A percentile compares a stretch with the other conserved stretches of the same genome.
These are phyloP conservation scores for Neotropicomus parvogracilis DNA, from an alignment of 1,284 basidiomycete species.

Conservation along the genomic window DNA sequence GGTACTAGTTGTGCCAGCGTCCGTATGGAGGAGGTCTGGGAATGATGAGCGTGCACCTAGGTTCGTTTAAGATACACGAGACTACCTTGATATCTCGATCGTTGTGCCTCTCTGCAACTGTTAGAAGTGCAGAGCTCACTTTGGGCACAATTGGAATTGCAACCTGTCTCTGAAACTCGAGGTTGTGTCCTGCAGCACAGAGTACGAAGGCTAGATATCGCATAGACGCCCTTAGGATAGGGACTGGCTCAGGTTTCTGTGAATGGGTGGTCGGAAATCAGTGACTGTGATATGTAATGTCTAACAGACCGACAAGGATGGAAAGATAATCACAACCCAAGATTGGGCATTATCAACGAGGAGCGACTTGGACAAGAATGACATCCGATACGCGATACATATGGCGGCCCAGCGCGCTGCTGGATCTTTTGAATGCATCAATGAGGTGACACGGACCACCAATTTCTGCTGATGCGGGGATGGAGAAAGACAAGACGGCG, in stretches of 20 bases:
- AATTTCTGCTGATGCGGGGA: constrained; percentile 71
- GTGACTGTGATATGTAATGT: constrained; percentile 23
- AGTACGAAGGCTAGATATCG: constrained; percentile 61
- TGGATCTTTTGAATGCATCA: constrained; percentile 70
- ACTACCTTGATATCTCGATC: constrained; percentile 48
- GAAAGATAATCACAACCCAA: constrained; percentile 64
- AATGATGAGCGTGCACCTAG: constrained; percentile 9
- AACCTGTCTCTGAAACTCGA: constrained; percentile 76
- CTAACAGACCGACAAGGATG: constrained; percentile 62
- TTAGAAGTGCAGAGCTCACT: constrained; percentile 55
- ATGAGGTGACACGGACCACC: constrained; percentile 61
- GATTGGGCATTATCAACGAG: constrained; percentile 68
- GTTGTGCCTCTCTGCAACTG: constrained; percentile 49
- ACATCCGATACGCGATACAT: constrained; percentile 64
- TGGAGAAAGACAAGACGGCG: constrained; percentile 47
- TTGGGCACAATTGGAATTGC: constrained; percentile 68
- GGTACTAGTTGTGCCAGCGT: constrained; percentile 56
- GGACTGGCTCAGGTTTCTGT: constrained; percentile 65
- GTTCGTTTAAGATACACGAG: background rate
- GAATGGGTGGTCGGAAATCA: constrained; percentile 15
- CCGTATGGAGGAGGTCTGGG: constrained; percentile 49
- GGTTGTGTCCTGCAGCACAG: constrained; percentile 48
- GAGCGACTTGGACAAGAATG: constrained; percentile 49
- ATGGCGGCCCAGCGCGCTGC: constrained; percentile 73
- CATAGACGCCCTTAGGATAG: constrained; percentile 56